These are phyloP conservation scores for Pestalotiopsis sp. DNA, from an alignment of 2,329 filamentous ascomycete genomes.

Conservation along the genomic window DNA sequence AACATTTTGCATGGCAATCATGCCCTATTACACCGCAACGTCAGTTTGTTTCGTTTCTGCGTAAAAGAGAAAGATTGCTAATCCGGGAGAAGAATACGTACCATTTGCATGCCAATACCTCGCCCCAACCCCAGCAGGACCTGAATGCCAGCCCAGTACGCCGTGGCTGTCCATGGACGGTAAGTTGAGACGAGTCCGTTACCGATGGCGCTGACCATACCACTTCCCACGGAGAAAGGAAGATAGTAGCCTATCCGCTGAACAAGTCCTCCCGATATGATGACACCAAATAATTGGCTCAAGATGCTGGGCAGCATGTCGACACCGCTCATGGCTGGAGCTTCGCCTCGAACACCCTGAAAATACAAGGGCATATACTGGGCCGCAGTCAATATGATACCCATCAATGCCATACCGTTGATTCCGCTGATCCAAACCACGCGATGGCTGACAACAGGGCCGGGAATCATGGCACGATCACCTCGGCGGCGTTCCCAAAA, in stretches of 20 bases:
- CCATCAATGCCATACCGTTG: conserved; percentile 4
- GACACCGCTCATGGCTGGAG: conserved; percentile 31
- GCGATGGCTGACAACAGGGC: conserved; percentile 43
- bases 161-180: conserved; percentile 22
- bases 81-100: not conserved
- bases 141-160: conserved; percentile 30
- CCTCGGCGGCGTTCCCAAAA: conserved; percentile 44
- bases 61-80: too few relatives aligned
- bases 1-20: conserved; percentile 30
- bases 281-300: conserved; percentile 56
- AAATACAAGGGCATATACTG: conserved; percentile 15
- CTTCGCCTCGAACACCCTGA: conserved; percentile 15
- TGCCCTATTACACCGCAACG: conserved; percentile 12
- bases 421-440: conserved; percentile 40
- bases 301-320: conserved; percentile 31
- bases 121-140: conserved; percentile 26
- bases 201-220: conserved; percentile 22
- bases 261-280: conserved; percentile 40
- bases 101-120: conserved; percentile 27
- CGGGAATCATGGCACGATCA: conserved; percentile 51
- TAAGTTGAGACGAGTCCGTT: conserved; percentile 30
- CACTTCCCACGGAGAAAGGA: conserved; percentile 26
- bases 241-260: conserved; percentile 27
- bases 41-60: not conserved
- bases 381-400: conserved; percentile 18